phyloP scores from a whole-genome alignment of 495 filamentous ascomycete genomes.

The Aspergillus nidulans region DNA sequence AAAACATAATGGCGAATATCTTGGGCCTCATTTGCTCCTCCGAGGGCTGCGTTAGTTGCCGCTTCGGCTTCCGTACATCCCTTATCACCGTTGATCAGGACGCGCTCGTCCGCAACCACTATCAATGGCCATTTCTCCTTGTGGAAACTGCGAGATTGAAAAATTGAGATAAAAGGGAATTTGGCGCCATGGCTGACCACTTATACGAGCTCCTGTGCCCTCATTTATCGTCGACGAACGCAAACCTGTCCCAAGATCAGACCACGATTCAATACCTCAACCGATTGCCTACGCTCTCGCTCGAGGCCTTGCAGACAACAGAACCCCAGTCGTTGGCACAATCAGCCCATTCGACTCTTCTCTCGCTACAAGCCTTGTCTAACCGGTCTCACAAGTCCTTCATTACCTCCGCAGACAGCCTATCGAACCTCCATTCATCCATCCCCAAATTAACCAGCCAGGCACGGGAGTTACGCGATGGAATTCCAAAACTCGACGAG shows the following conservation, averaged over 20 bases:
- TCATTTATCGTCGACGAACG: slow-evolving; percentile 44
- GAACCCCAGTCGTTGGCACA: slow-evolving; percentile 80
- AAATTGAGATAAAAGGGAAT: not conserved
- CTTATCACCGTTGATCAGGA: not conserved
- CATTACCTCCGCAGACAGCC: slow-evolving; percentile 71
- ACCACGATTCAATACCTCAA: slow-evolving; percentile 66
- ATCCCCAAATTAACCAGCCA: slow-evolving; percentile 65
- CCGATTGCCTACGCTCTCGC: slow-evolving; percentile 71
- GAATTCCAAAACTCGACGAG: slow-evolving; percentile 74
- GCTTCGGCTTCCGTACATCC: slow-evolving; percentile 28
- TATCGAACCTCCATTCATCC: slow-evolving; percentile 62
- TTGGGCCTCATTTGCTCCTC: not conserved
- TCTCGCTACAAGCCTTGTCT: slow-evolving; percentile 83
- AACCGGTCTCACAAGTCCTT: slow-evolving; percentile 89
- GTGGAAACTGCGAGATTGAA: not conserved
- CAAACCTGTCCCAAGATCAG: slow-evolving; percentile 33
- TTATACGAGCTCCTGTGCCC: slow-evolving; percentile 70
- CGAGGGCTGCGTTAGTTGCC: slow-evolving; percentile 28
- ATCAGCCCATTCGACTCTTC: slow-evolving; percentile 72
- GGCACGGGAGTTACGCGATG: slow-evolving; percentile 59
- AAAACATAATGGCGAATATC: not conserved
- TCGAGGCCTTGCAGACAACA: slow-evolving; percentile 63
- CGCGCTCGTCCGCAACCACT: not conserved
- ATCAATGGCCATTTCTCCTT: not conserved
- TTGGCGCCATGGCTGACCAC: slow-evolving; percentile 58